A percentile compares a stretch with the other conserved stretches of the same genome.
These are phyloP conservation scores for Pilatotrama ljubarskyi DNA, from an alignment of 768 basidiomycete species.

Conservation along the genomic window DNA sequence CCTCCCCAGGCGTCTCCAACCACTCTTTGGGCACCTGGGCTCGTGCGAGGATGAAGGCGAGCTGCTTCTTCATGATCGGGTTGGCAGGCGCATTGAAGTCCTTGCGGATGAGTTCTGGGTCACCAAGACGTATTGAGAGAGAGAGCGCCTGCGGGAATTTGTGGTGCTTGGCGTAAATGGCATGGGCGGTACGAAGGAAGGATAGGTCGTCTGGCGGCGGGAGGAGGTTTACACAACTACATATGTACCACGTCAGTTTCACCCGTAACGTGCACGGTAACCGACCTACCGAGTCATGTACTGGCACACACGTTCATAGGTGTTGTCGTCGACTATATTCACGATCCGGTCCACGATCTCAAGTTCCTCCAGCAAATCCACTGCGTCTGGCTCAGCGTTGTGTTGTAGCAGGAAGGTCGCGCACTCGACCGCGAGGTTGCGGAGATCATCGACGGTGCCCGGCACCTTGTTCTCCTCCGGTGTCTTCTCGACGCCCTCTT, in stretches of 20 bases:
- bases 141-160: slow-evolving; percentile 91
- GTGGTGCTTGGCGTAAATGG: slow-evolving; percentile 82
- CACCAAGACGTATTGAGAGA: slow-evolving; percentile 82
- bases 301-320: slow-evolving; percentile 84
- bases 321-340: slow-evolving; percentile 82
- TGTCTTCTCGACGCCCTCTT: slow-evolving; percentile 28
- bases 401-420: slow-evolving; percentile 88
- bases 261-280: not conserved
- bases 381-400: slow-evolving; percentile 98
- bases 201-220: slow-evolving; percentile 90
- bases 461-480: slow-evolving; percentile 34
- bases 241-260: slow-evolving; percentile 15
- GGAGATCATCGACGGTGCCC: slow-evolving; percentile 74
- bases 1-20: slow-evolving; percentile 61
- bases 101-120: slow-evolving; percentile 73
- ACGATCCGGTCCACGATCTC: slow-evolving; percentile 84
- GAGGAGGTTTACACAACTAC: slow-evolving; percentile 83
- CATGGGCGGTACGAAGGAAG: slow-evolving; percentile 87
- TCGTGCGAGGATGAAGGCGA: slow-evolving; percentile 91
- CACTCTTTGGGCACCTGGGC: slow-evolving; percentile 90
- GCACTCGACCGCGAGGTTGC: slow-evolving; percentile 76
- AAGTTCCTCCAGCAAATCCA: slow-evolving; percentile 91
- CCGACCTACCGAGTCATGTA: slow-evolving; percentile 88
- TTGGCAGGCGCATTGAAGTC: slow-evolving; percentile 92
- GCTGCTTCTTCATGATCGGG: slow-evolving; percentile 93